These are phyloP conservation scores for Coprinopsis cinerea DNA, from an alignment of 768 basidiomycete genomes.

Conservation along the genomic window DNA sequence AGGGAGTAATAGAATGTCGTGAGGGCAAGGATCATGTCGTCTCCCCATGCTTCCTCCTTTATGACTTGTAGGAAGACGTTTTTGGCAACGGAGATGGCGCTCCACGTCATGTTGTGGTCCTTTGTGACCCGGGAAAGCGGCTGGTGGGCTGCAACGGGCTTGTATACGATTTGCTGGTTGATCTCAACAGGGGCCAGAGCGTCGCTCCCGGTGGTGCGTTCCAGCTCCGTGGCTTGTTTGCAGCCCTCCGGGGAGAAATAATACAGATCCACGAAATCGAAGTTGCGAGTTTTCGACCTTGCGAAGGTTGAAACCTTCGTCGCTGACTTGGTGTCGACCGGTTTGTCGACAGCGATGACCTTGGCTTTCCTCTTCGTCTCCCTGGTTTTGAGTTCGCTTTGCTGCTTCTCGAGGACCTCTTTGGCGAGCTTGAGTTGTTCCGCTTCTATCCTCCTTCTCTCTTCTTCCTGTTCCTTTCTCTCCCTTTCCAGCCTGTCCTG, in stretches of 20 bases:
- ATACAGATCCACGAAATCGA: not conserved
- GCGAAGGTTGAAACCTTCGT: not conserved
- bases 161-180: not conserved
- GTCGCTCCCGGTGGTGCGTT: not conserved
- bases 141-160: not conserved
- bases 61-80: not conserved
- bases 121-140: not conserved
- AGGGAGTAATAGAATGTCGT: not conserved
- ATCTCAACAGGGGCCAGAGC: not conserved
- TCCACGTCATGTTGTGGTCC: not conserved
- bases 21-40: not conserved
- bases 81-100: not conserved
- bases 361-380: not conserved
- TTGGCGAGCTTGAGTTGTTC: not conserved
- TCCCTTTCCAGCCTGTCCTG: not conserved
- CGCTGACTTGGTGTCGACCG: not conserved
- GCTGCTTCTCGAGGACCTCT: not conserved
- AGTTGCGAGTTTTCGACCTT: not conserved
- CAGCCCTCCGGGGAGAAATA: not conserved
- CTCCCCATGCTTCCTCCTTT: not conserved
- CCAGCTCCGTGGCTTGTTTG: not conserved
- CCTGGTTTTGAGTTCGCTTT: not conserved
- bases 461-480: conserved; percentile 1
- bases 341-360: not conserved
- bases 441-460: not conserved